phyloP scores from a whole-genome alignment of 129 eudicot species.

The Rutidosis leptorrhynchoides region DNA sequence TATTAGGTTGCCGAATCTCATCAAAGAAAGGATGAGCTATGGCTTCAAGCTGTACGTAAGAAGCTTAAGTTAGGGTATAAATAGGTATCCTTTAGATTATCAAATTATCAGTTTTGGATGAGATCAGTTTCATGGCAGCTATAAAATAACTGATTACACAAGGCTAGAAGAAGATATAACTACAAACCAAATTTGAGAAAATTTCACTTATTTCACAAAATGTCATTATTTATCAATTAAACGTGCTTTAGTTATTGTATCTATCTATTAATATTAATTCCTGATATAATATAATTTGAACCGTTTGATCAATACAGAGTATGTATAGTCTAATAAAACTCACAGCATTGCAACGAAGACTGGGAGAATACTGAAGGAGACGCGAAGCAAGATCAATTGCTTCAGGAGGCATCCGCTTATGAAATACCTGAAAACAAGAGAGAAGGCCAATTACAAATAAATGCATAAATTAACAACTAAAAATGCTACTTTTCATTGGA shows the following conservation, averaged over 20 bases:
- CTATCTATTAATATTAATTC: background rate
- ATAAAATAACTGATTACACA: background rate
- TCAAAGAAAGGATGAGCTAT: conserved; percentile 94
- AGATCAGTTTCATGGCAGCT: background rate
- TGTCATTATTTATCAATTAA: background rate
- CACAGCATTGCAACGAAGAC: conserved; percentile 59
- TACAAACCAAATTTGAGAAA: background rate
- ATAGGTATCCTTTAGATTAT: background rate
- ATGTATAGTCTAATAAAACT: conserved; percentile 20
- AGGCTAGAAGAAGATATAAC: background rate
- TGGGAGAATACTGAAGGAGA: conserved; percentile 56
- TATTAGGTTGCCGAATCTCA: conserved; percentile 87
- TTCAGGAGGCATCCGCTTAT: conserved; percentile 59
- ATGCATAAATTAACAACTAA: background rate
- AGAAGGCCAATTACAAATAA: background rate
- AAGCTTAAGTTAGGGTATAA: conserved; percentile 4
- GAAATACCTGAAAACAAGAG: conserved; percentile 41
- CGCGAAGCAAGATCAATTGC: conserved; percentile 63
- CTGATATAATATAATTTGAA: background rate
- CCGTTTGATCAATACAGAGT: background rate
- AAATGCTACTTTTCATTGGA: background rate
- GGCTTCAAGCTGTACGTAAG: conserved; percentile 74
- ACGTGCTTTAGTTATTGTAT: background rate
- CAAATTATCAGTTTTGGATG: background rate
- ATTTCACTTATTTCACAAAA: background rate